Conservation (phyloP, 306 rosid genomes). For the Mimosa bimucronata region DNA sequence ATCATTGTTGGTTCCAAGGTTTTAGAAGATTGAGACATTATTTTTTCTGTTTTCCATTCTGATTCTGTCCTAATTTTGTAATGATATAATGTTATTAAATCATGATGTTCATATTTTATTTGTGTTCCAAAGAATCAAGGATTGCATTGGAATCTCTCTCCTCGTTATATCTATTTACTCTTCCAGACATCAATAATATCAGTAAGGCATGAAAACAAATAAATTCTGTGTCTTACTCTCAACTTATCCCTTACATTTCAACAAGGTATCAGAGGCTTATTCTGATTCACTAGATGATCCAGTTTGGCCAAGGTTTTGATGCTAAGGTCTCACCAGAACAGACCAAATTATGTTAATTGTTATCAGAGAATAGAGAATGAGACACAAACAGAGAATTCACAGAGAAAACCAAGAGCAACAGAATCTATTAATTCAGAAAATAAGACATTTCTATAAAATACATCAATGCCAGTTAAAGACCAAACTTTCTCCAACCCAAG, state of each 20-base stretch:
- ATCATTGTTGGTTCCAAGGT: neutral
- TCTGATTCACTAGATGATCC: neutral
- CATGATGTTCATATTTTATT: neutral
- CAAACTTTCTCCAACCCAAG: too few species aligned
- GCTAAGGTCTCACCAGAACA: neutral
- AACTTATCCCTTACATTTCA: neutral
- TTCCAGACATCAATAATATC: neutral
- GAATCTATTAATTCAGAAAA: too few species aligned
- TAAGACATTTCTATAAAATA: too few species aligned
- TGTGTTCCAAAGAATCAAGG: neutral
- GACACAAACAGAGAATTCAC: too few species aligned
- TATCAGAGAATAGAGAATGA: too few species aligned
- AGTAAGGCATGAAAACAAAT: neutral
- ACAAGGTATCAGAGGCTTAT: neutral
- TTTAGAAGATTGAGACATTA: neutral
- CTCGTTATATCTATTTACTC: neutral
- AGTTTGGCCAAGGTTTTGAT: neutral
- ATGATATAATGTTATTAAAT: neutral
- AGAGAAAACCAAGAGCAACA: too few species aligned
- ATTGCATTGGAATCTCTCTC: neutral
- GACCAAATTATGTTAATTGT: neutral
- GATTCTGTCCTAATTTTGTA: neutral
- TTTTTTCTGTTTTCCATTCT: neutral
- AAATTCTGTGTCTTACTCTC: neutral
- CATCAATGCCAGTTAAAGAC: too few species aligned